Base-by-base conservation (phyloP, 805 yeast species). In the Dipodascopsis uninucleata region DNA sequence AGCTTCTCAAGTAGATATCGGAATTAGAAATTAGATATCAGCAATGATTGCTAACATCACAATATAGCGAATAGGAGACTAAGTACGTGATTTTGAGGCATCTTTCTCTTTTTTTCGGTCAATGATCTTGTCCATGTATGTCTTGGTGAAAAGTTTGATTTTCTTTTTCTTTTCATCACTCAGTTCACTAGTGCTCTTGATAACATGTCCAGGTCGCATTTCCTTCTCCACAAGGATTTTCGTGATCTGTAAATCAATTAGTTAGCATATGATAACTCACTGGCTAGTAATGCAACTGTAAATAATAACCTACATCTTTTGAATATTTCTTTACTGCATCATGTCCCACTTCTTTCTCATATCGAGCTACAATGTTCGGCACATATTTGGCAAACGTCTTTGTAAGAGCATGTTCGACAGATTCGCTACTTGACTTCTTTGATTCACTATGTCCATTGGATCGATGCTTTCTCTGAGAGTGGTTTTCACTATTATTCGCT, bases 241-340 rank as follows among this genome's bases (percentile, higher is more conserved):
- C 4, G 82, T 87, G 45, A 90, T 78, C 42, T 45, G 28, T 5
- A 23, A 5, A 10, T 36, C 21, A 20, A 31, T 8, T n/a, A 18
- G 35, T 6, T 29, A 7, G 33, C 20, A 16, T 24, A 22, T 24
- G 38, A 20, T n/a, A 39, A 12, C 12, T 22, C 6, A 8, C 14
- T 8, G 10, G 6, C 34, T 9, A 21, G 24, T 26, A 6, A 31
- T 12, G 4, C 5, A 23, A 7, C 20, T 7, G 21, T 28, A n/a
- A 37, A 23, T 3, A 16, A 16, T 5, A 23, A 17, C 39, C 20
- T 26, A 50, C 47, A 39, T 88, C 96, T 49, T 78, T 76, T 2
- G 96, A 85, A 64, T 88, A 82, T 29, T 74, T 74, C 65, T 89
- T 90, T 40, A 86, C 59, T 44, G 78, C 72, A 3, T 84, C 95